phyloP scores from a whole-genome alignment of 2,329 filamentous ascomycete species.

The Lachnellula arida region DNA sequence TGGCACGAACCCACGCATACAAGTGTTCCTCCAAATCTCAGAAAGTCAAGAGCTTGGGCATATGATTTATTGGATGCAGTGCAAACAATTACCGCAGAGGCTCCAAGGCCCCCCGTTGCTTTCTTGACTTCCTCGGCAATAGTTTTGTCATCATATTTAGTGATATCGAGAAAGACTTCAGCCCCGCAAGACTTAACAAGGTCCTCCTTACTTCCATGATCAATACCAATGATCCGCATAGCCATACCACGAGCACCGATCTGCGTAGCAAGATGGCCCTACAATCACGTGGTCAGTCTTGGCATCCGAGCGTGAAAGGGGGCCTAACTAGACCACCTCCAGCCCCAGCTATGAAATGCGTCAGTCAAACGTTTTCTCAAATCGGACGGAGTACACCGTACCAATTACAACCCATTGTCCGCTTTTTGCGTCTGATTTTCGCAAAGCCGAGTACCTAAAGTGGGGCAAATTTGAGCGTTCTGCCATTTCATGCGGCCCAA shows the following conservation, averaged over 20 bases:
- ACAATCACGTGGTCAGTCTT: conserved; percentile 14
- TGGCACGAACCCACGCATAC: conserved; percentile 42
- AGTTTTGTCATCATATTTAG: conserved; percentile 44
- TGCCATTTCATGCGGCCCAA: conserved; percentile 21
- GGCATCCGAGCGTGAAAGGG: not conserved
- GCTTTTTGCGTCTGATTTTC: conserved; percentile 50
- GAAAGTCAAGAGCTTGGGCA: conserved; percentile 42
- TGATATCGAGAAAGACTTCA: conserved; percentile 61
- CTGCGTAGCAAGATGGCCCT: conserved; percentile 58
- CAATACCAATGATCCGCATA: conserved; percentile 60
- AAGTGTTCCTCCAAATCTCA: conserved; percentile 45
- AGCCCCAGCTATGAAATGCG: conserved; percentile 40
- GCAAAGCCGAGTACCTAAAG: conserved; percentile 53
- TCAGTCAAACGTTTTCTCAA: conserved; percentile 16
- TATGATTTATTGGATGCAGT: conserved; percentile 47
- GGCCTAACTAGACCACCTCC: conserved; percentile 50
- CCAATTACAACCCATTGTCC: conserved; percentile 32
- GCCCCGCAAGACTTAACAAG: conserved; percentile 57
- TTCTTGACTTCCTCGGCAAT: conserved; percentile 51
- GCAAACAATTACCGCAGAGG: conserved; percentile 54
- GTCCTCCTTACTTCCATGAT: conserved; percentile 56
- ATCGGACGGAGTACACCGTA: conserved; percentile 15
- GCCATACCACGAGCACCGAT: conserved; percentile 57
- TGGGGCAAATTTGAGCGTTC: conserved; percentile 14
- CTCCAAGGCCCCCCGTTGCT: conserved; percentile 53